phyloP scores from a whole-genome alignment of 176 grass and related monocot species.

The Musa beccarii region DNA sequence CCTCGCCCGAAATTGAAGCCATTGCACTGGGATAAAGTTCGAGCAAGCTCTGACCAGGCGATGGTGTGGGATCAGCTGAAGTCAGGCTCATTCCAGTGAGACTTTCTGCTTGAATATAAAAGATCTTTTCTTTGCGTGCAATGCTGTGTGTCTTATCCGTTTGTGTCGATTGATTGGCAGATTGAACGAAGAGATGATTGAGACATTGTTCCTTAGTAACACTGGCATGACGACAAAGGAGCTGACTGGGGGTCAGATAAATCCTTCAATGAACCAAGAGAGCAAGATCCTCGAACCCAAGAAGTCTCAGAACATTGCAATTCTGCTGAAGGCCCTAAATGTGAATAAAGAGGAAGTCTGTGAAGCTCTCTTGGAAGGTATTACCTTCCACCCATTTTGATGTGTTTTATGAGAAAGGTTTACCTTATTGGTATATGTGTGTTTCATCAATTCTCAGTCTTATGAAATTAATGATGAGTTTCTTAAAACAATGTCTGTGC shows the following conservation, averaged over 20 bases:
- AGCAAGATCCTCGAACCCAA: slow-evolving; percentile 40
- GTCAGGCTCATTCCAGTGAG: slow-evolving; percentile 58
- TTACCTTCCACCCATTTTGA: neutral
- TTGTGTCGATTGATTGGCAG: slow-evolving; percentile 13
- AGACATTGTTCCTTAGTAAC: slow-evolving; percentile 25
- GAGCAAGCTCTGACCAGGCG: neutral
- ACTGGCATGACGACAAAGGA: slow-evolving; percentile 13
- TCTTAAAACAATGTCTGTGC: no score
- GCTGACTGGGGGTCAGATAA: neutral
- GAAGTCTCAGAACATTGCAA: slow-evolving; percentile 48
- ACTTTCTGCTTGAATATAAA: neutral
- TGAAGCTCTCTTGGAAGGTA: slow-evolving; percentile 65
- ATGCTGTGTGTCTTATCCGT: neutral
- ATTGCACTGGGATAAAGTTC: slow-evolving; percentile 42
- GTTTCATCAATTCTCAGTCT: neutral
- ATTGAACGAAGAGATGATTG: slow-evolving; percentile 69
- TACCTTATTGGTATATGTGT: neutral
- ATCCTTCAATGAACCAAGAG: slow-evolving; percentile 26
- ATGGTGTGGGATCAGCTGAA: slow-evolving; percentile 41
- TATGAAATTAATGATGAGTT: neutral
- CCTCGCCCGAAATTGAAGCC: slow-evolving; percentile 34
- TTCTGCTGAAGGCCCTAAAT: slow-evolving; percentile 45
- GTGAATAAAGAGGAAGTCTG: slow-evolving; percentile 50
- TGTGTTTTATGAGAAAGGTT: neutral
- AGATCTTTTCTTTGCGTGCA: neutral